Conservation (phyloP, 106 monocot genomes). For the Dendrobium officinale region DNA sequence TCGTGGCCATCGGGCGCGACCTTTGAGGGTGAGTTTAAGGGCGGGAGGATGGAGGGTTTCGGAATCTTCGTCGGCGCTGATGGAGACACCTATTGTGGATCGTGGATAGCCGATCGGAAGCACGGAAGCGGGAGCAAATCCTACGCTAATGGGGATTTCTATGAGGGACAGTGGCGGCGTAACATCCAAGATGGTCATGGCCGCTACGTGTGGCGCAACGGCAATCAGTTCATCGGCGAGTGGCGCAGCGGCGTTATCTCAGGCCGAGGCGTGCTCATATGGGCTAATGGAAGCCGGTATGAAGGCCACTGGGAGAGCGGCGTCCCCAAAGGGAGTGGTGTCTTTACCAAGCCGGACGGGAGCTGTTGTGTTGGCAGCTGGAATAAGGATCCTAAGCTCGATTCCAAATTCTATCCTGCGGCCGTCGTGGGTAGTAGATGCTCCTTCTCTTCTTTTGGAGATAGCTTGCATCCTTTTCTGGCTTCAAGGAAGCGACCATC, state of each 20-base stretch:
- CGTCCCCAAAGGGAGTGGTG: slow-evolving; percentile 55
- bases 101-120: slow-evolving; percentile 47
- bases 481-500: slow-evolving; percentile 23
- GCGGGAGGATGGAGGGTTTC: slow-evolving; percentile 57
- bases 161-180: slow-evolving; percentile 57
- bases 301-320: slow-evolving; percentile 65
- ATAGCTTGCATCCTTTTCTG: neutral
- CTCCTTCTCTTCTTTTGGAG: slow-evolving; percentile 7
- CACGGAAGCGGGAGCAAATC: slow-evolving; percentile 53
- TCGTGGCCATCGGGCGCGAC: slow-evolving; percentile 73
- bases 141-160: slow-evolving; percentile 60
- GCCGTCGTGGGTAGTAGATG: neutral
- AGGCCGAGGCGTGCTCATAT: slow-evolving; percentile 56
- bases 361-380: slow-evolving; percentile 57
- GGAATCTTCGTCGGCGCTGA: slow-evolving; percentile 53
- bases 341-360: slow-evolving; percentile 62
- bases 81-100: slow-evolving; percentile 49
- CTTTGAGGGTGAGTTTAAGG: slow-evolving; percentile 52
- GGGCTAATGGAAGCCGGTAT: slow-evolving; percentile 66
- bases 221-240: slow-evolving; percentile 73
- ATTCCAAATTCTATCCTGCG: slow-evolving; percentile 22
- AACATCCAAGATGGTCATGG: slow-evolving; percentile 63
- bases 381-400: slow-evolving; percentile 19
- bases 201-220: slow-evolving; percentile 56
- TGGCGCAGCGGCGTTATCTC: slow-evolving; percentile 55